Conservation (phyloP, 1,284 basidiomycete genomes). For the Ustanciosporium gigantosporum region DNA sequence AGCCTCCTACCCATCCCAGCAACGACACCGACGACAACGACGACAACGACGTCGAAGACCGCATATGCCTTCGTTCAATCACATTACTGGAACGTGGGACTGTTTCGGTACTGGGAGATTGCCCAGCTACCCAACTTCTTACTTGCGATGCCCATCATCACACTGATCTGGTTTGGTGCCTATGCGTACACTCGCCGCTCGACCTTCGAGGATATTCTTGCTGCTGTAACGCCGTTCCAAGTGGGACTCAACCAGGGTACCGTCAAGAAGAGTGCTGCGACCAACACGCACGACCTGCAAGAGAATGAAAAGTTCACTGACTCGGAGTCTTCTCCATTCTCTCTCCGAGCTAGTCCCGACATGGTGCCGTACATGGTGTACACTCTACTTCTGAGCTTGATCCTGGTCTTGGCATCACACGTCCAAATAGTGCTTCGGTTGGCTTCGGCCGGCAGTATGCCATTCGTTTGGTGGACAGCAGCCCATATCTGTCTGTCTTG, state of each 20-base stretch:
- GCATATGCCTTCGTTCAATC: constrained; percentile 83
- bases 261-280: too few relatives aligned
- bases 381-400: constrained; percentile 65
- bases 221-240: constrained; percentile 46
- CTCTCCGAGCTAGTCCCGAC: background rate
- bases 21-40: too few relatives aligned
- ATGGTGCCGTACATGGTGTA: constrained; percentile 73
- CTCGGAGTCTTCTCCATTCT: background rate
- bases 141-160: constrained; percentile 73
- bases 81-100: constrained; percentile 82
- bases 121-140: constrained; percentile 85
- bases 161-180: constrained; percentile 1
- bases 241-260: too few relatives aligned
- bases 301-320: too few relatives aligned
- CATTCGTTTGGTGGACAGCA: constrained; percentile 78
- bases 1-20: constrained; percentile 67
- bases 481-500: constrained; percentile 69
- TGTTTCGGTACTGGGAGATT: constrained; percentile 81
- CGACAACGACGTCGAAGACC: too few relatives aligned
- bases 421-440: constrained; percentile 87
- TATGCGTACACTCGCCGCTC: background rate
- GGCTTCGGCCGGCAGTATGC: constrained; percentile 71
- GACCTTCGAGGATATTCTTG: background rate
- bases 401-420: constrained; percentile 80
- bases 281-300: too few relatives aligned